Evolutionary conservation across 2,329 filamentous ascomycete species (phyloP).

Genomic region (Talaromyces sp.): DNA sequence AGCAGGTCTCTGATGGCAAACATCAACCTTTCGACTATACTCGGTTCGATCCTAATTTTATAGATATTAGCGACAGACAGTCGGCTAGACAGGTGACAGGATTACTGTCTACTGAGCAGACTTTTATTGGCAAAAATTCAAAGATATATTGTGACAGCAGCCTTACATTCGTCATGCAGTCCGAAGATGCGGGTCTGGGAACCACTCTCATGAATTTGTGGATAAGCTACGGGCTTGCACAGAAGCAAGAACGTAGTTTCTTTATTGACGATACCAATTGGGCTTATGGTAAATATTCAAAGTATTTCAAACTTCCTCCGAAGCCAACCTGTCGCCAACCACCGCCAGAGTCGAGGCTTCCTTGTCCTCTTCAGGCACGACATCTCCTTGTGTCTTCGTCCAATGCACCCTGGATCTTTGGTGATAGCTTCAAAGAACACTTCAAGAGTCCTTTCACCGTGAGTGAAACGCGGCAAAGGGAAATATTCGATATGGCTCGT

Average conservation of each 20-base stretch:
- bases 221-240: constrained; percentile 75
- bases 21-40: constrained; percentile 51
- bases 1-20: constrained; percentile 51
- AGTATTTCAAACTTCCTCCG: constrained; percentile 66
- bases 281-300: constrained; percentile 70
- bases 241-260: constrained; percentile 68
- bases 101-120: constrained; percentile 26
- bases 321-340: constrained; percentile 63
- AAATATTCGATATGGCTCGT: constrained; percentile 64
- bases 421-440: constrained; percentile 51
- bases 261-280: constrained; percentile 82
- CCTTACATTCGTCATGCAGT: constrained; percentile 73
- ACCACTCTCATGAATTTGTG: constrained; percentile 72
- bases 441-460: constrained; percentile 49
- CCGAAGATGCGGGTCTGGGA: constrained; percentile 69
- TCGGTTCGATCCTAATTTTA: constrained; percentile 60
- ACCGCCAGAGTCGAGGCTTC: constrained; percentile 68
- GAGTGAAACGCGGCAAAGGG: constrained; percentile 50
- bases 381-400: constrained; percentile 70
- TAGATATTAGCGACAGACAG: constrained; percentile 66
- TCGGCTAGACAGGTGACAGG: constrained; percentile 44
- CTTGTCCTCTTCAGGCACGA: constrained; percentile 69
- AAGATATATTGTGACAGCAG: constrained; percentile 58
- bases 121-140: constrained; percentile 5
- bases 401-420: constrained; percentile 62